Evolutionary conservation across 2,329 filamentous ascomycete genomes (phyloP), one percentile per base, ranked within the genome.

Genomic region (Nectriaceae sp.): DNA sequence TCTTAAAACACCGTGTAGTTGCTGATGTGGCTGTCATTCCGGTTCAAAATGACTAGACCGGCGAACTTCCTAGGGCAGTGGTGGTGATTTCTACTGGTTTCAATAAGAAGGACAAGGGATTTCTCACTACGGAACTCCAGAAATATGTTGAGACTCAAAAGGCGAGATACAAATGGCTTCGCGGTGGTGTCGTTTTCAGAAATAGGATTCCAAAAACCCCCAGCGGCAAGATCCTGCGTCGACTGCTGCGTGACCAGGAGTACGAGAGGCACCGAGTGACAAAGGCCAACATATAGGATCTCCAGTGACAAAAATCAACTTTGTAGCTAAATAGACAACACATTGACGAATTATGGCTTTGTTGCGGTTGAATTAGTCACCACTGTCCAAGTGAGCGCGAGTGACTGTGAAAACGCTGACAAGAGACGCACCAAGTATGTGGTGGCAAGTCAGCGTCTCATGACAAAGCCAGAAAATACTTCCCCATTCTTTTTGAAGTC

Each of bases 1-100:
- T 91, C 11, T 80, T 91, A 20, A 78, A 82, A 0, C 87, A 90
- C 62, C 81, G 82, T 0, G 76, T 78, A 15, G 87, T 91, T 24
- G 79, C 82, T 18, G 88, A 91, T 67, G 87, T 83, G 56, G 83
- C 87, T n/a, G 87, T 91, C 15, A 89, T 91, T 52, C 83, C 83
- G 15, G 74, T 90, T 1, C 84, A 81, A 0, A 73, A 82, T 44
- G 71, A 74, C 4, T 72, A 75, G 38, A 79, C 80, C 11, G 81
- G 80, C 2, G 83, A 87, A 62, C 74, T 85, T 3, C 83, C 83
- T 4, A 73, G 83, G 57, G 83, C 83, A 3, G 86, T 77, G 49
- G 69, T 86, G 31, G 81, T 84, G 33, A 76, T 76, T 52, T 65
- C 73, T 2, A 68, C 66, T 0, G 60, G 62, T 3, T 70, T 71